Base-by-base conservation (phyloP, 495 filamentous ascomycete species). In the Podospora fimiseda region DNA sequence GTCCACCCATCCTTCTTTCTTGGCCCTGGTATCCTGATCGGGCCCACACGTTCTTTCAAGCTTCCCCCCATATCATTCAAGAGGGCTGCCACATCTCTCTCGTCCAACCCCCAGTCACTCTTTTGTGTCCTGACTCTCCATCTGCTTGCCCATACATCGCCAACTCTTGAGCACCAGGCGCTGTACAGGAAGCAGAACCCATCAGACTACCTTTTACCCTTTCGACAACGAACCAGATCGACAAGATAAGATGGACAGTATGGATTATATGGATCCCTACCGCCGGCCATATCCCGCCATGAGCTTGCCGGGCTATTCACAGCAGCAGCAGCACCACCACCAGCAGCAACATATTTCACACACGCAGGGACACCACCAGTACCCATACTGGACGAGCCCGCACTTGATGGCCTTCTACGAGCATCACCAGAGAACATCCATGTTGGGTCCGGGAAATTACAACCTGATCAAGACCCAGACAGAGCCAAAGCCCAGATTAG, bases 401-500 rank as follows among this genome's bases (percentile, higher is more conserved):
- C 61, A 64, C 15, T 30, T 64, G 23, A 54, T 62, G 45, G 61
- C 57, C 9, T 59, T 60, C 52, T 64, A 63, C 23, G 62, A 68
- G 19, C 62, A 62, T 23, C 60, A 63, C 40, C 63, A 58, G 39
- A 52, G 59, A 3, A 48, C 57, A 13, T 57, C 56, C n/a, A 60
- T 69, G 64, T 55, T 68, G 57, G 62, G 58, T 13, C 66, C 63
- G 41, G 66, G 62, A 43, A 52, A 22, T 40, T 51, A 66, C 48
- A 58, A 65, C 19, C 48, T 55, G 3, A 51, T 65, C 20, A 70
- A 70, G 52, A 5, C 5, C 6, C 73, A 72, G 62, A 71, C 73
- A 43, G 78, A 81, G 50, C 75, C 77, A 5, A 80, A 80, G 43
- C 86, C 88, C 11, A 77, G 87, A 20, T 75, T 92, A 60, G 85